Conservation (phyloP, 768 basidiomycete genomes). For the Rhodotorula graminis region DNA sequence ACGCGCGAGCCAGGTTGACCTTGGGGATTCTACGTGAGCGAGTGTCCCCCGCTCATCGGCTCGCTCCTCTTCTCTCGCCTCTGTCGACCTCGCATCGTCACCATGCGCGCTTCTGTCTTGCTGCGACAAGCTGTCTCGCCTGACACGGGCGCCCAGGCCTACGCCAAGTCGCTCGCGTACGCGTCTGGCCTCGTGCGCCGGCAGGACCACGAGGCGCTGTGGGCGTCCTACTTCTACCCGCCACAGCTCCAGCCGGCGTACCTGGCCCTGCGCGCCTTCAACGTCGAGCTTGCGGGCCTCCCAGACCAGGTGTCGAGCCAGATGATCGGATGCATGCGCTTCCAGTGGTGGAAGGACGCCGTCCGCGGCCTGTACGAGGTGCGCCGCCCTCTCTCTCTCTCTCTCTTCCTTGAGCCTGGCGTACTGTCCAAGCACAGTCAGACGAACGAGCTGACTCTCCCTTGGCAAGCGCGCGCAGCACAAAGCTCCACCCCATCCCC, state of each 20-base stretch:
- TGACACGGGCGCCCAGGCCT: background rate
- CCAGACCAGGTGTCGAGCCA: slow-evolving; percentile 39
- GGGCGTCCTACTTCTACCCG: slow-evolving; percentile 40
- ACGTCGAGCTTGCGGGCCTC: slow-evolving; percentile 39
- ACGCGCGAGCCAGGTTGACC: background rate
- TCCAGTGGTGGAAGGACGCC: slow-evolving; percentile 42
- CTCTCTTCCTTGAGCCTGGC: background rate
- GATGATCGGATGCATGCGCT: slow-evolving; percentile 38
- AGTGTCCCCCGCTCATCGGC: background rate
- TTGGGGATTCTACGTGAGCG: background rate
- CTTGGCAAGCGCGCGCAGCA: slow-evolving; percentile 22
- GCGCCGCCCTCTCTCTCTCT: background rate
- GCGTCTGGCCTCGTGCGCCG: slow-evolving; percentile 12
- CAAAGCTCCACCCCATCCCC: slow-evolving; percentile 33
- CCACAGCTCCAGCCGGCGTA: slow-evolving; percentile 32
- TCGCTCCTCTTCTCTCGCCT: background rate
- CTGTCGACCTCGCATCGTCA: background rate
- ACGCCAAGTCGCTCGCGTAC: slow-evolving; percentile 14
- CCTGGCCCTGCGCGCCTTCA: slow-evolving; percentile 38
- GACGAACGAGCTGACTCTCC: no score
- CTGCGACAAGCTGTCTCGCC: background rate
- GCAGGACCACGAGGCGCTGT: slow-evolving; percentile 28
- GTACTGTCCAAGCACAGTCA: no score
- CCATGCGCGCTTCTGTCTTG: background rate
- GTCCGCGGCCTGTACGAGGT: slow-evolving; percentile 37